These are phyloP conservation scores for Clavispora vitiphila DNA, from an alignment of 805 yeast species.

Conservation along the genomic window DNA sequence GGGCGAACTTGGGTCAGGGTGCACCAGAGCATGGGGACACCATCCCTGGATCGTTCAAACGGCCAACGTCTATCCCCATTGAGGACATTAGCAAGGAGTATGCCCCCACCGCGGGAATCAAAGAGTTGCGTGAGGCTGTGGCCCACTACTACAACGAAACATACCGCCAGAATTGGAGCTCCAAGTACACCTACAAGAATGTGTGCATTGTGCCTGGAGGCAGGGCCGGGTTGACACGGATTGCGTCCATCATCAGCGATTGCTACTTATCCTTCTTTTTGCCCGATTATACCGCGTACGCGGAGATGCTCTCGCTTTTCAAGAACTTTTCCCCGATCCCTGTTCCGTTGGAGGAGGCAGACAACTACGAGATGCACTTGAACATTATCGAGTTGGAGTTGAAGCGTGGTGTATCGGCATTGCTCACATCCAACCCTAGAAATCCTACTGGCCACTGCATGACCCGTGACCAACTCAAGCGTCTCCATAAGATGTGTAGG, in stretches of 20 bases:
- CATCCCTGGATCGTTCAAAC: constrained; percentile 51
- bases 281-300: constrained; percentile 63
- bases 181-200: constrained; percentile 56
- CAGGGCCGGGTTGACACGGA: constrained; percentile 56
- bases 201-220: constrained; percentile 65
- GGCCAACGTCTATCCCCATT: constrained; percentile 46
- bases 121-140: constrained; percentile 51
- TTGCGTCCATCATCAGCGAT: constrained; percentile 55
- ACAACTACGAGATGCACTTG: constrained; percentile 52
- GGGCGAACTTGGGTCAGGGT: constrained; percentile 64
- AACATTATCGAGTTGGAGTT: constrained; percentile 48
- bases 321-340: constrained; percentile 62
- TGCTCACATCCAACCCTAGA: constrained; percentile 56
- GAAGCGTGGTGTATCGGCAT: constrained; percentile 53
- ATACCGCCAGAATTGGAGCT: constrained; percentile 42
- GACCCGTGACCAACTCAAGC: constrained; percentile 41
- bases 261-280: constrained; percentile 55
- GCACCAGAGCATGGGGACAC: constrained; percentile 61
- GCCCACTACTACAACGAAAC: constrained; percentile 53
- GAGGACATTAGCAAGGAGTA: constrained; percentile 49
- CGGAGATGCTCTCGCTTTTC: constrained; percentile 59
- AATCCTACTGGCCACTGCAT: constrained; percentile 58
- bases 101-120: constrained; percentile 57
- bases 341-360: constrained; percentile 53
- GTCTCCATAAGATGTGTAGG: constrained; percentile 50